A percentile compares a stretch with the other conserved stretches of the same genome.
phyloP scores from a whole-genome alignment of 768 basidiomycete genomes.

The Trametes cubensis region DNA sequence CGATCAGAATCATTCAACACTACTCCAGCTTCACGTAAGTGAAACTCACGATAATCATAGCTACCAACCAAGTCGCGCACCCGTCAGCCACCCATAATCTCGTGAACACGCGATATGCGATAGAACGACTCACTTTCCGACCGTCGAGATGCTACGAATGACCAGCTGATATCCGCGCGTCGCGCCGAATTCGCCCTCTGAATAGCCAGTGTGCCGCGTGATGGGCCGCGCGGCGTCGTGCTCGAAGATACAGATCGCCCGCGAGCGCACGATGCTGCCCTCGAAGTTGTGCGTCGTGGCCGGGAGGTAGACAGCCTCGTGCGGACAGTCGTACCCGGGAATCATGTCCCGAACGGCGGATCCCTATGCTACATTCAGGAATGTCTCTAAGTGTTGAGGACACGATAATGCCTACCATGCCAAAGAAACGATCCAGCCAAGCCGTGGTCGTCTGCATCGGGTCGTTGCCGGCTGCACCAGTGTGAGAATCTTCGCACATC shows the following conservation, averaged over 20 bases:
- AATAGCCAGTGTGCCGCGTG: constrained; percentile 57
- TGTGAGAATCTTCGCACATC: background rate
- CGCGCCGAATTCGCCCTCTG: constrained; percentile 59
- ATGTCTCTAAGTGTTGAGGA: background rate
- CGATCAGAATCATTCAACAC: background rate
- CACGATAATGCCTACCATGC: constrained; percentile 43
- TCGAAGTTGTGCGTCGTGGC: constrained; percentile 52
- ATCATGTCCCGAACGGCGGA: constrained; percentile 58
- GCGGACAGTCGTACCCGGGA: constrained; percentile 69
- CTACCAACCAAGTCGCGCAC: constrained; percentile 30
- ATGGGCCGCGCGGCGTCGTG: constrained; percentile 60
- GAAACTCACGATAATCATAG: constrained; percentile 55
- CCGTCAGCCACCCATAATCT: background rate
- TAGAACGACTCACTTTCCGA: constrained; percentile 56
- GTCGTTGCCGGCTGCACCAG: constrained; percentile 53
- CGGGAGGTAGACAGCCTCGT: constrained; percentile 61
- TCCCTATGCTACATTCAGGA: constrained; percentile 35
- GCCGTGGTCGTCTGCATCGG: constrained; percentile 63
- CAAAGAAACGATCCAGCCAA: constrained; percentile 66
- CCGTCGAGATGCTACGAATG: constrained; percentile 58
- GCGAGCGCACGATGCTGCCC: constrained; percentile 49
- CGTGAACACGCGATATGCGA: too few species aligned
- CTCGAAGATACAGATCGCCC: constrained; percentile 69
- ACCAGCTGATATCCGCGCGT: constrained; percentile 62
- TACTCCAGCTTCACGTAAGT: background rate